Base-by-base conservation (phyloP, 2,329 filamentous ascomycete genomes). In the Xylariaceae sp. region DNA sequence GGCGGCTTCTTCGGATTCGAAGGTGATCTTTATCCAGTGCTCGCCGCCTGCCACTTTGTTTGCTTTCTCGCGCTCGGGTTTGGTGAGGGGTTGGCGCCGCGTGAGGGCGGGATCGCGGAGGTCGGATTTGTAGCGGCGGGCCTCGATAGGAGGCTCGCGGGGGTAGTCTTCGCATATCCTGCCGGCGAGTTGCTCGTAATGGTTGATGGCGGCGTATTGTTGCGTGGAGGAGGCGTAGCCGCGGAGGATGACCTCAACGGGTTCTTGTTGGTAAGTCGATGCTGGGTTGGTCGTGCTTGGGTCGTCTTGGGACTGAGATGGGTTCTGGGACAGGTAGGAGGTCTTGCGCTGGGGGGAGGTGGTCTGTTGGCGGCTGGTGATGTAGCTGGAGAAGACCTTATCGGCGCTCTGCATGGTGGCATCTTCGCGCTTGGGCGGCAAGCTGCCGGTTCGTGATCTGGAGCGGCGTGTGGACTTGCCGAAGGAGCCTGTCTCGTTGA, bases 91-190 rank as follows among this genome's bases (percentile, higher is more conserved):
- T 38, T 75, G 73, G 45, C 81, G 78, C 50, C 83, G 81, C 42
- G 86, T 83, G 9, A 86, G 80, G 10, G 87, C 83, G 44, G 87
- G 82, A 60, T 90, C 85, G 55, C 86, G 80, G 53, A 89, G 80
- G 58, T 91, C 82, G 1, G 85, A 80, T 64, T 88, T 87, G 73
- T 87, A 92, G 50, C 86, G 78, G 49, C 79, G 76, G 63, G 82
- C 80, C 54, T 84, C 78, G 48, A 82, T 76, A 2, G 89, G 87
- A n/a, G 92, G 86, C 56, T 88, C 85, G 54, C 92, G 85, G 9
- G 90, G 83, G 69, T 97, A 97, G 70, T 96, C 91, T 71, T 97
- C 92, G 69, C 91, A 91, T 65, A 96, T 89, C 55, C 82, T 74
- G 22, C 91, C 91, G 6, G 89, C 92, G 39, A 95, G 83, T 52